phyloP scores from a whole-genome alignment of 768 basidiomycete species.

The Hygrocybe punicea region DNA sequence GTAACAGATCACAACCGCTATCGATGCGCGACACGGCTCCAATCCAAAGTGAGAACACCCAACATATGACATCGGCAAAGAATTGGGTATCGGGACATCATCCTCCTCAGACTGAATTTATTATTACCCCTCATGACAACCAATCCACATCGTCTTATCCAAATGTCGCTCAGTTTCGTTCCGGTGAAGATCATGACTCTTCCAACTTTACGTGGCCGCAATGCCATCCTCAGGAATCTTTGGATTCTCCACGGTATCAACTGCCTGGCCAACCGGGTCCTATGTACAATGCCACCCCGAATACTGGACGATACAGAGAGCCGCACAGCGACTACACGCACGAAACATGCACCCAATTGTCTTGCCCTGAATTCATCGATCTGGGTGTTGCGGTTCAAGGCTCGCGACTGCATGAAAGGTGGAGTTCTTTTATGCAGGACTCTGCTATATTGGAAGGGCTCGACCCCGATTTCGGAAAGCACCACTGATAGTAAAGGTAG shows the following conservation, averaged over 20 bases:
- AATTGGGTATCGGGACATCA: neutral
- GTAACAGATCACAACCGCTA: neutral
- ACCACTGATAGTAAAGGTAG: too few species aligned
- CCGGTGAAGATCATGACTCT: neutral
- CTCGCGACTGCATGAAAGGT: slow-evolving; percentile 53
- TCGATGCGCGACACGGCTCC: neutral
- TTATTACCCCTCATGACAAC: neutral
- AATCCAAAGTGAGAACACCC: neutral
- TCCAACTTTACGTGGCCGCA: neutral
- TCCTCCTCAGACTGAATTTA: neutral
- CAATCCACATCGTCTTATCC: neutral
- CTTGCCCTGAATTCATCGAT: slow-evolving; percentile 48
- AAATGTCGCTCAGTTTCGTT: neutral
- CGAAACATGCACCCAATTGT: slow-evolving; percentile 20
- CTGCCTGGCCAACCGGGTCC: neutral
- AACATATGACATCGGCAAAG: neutral
- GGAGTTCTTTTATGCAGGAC: slow-evolving; percentile 62
- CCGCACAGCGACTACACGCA: slow-evolving; percentile 9
- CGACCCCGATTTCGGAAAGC: neutral
- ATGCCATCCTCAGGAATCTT: neutral
- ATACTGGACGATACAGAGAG: neutral
- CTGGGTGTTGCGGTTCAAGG: slow-evolving; percentile 59
- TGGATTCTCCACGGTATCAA: neutral
- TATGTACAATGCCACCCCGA: neutral
- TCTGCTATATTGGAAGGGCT: slow-evolving; percentile 41